Conservation (phyloP, 805 yeast species). For the Nakazawaea wickerhamii region DNA sequence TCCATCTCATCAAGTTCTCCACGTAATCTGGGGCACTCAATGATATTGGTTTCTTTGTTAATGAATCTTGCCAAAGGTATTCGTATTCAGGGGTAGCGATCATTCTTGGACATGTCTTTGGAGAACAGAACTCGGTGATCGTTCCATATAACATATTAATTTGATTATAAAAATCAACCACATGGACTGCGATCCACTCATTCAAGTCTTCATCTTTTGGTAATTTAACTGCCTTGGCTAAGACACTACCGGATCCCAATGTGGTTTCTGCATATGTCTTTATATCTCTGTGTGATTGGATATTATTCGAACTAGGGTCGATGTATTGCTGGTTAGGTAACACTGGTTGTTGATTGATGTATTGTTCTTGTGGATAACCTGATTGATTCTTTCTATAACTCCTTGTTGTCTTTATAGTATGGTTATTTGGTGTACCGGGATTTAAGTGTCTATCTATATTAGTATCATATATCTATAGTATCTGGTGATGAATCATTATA, state of each 20-base stretch:
- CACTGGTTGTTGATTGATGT: conserved; percentile 11
- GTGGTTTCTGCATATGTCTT: conserved; percentile 92
- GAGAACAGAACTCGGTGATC: conserved; percentile 94
- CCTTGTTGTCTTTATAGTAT: conserved; percentile 30
- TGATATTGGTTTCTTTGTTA: conserved; percentile 67
- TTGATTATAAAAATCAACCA: conserved; percentile 95
- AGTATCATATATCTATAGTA: too few relatives aligned
- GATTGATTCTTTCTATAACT: conserved; percentile 26
- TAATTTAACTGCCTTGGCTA: conserved; percentile 87
- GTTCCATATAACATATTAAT: conserved; percentile 95
- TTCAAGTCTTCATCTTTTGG: conserved; percentile 89
- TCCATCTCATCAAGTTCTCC: conserved; percentile 91
- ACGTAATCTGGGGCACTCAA: conserved; percentile 94
- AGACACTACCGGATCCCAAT: conserved; percentile 84
- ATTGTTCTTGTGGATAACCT: conserved; percentile 17
- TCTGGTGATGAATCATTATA: too few relatives aligned
- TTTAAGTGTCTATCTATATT: conserved; percentile 9
- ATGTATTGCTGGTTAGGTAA: conserved; percentile 15
- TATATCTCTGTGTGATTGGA: conserved; percentile 58
- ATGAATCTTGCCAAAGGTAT: conserved; percentile 89
- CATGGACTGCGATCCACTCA: conserved; percentile 97
- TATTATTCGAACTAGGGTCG: conserved; percentile 19
- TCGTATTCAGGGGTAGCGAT: conserved; percentile 97
- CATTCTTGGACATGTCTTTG: conserved; percentile 93
- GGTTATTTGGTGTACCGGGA: conserved; percentile 21